Evolutionary conservation across 2,329 filamentous ascomycete genomes (phyloP), one percentile per base, ranked within the genome.

Genomic region (Aspergillus sp.): DNA sequence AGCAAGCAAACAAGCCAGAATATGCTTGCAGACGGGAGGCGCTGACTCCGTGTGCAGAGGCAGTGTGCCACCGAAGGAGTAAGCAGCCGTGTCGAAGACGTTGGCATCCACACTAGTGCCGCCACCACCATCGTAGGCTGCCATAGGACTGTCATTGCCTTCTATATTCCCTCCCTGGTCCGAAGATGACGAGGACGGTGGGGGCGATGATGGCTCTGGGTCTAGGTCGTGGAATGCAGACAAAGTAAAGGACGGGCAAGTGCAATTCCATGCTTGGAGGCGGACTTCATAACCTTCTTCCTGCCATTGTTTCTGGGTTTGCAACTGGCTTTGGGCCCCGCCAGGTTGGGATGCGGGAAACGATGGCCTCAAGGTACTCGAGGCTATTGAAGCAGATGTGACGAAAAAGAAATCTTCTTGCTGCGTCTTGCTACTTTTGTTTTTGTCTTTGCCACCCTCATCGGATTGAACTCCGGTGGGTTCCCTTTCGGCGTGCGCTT

Each of bases 171-270:
- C 48, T 39, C 20, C 30, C 13, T 48, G 38, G 20, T 18, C 22
- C 26, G 24, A 38, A n/a, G 32, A 39, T 18, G 42, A 36, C 7
- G 48, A 47, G 7, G 41, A 44, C 11, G 44, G 26, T 5, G 17
- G 20, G 18, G 22, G 34, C 8, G 43, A 56, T 22, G 32, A 45
- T 42, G 53, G 48, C 53, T 53, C 59, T 20, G 67, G 49, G 17
- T 74, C 72, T 2, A 77, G 72, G 17, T 68, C 65, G 24, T 81
- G 80, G 64, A 92, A 93, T 2, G 88, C 84, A 18, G 87, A 80
- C 61, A 96, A 87, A 0, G 88, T 83, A 73, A 98, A 98, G 1
- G 86, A 87, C 3, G 92, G 89, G 77, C 95, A 99, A 1, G 86
- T 90, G 74, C 95, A 99, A 72, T 89, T 92, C 95, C 95, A 98